Evolutionary conservation across 179 eudicot genomes (phyloP).

Genomic region (Spergularia azorica): DNA sequence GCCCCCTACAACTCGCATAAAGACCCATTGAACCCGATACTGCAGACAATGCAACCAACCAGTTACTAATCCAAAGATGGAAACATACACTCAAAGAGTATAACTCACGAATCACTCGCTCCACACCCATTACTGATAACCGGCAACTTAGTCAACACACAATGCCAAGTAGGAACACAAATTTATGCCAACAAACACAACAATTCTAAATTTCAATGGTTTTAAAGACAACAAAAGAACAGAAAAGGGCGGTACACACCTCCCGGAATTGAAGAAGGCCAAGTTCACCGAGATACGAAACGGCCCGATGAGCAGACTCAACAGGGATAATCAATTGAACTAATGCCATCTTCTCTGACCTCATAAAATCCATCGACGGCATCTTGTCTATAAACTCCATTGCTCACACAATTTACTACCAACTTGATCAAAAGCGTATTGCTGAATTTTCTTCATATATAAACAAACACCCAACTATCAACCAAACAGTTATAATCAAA

Average conservation of each 20-base stretch:
- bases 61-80: background rate
- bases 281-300: conserved; percentile 84
- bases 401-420: conserved; percentile 44
- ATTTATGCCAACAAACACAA: background rate
- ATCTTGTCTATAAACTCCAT: conserved; percentile 71
- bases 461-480: too few relatives aligned
- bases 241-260: conserved; percentile 37
- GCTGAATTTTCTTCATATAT: background rate
- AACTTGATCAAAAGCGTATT: background rate
- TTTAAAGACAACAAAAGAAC: background rate
- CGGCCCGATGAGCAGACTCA: conserved; percentile 93
- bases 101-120: background rate
- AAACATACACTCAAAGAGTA: background rate
- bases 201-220: background rate
- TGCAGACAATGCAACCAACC: background rate
- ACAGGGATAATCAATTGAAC: conserved; percentile 86
- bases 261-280: conserved; percentile 91
- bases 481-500: background rate
- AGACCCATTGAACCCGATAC: background rate
- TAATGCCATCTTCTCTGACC: conserved; percentile 85
- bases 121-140: background rate
- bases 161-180: background rate
- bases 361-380: conserved; percentile 94
- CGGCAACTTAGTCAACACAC: background rate
- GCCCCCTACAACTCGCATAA: background rate